phyloP scores from a whole-genome alignment of 2,329 filamentous ascomycete genomes.

The Monosporascus sp. region DNA sequence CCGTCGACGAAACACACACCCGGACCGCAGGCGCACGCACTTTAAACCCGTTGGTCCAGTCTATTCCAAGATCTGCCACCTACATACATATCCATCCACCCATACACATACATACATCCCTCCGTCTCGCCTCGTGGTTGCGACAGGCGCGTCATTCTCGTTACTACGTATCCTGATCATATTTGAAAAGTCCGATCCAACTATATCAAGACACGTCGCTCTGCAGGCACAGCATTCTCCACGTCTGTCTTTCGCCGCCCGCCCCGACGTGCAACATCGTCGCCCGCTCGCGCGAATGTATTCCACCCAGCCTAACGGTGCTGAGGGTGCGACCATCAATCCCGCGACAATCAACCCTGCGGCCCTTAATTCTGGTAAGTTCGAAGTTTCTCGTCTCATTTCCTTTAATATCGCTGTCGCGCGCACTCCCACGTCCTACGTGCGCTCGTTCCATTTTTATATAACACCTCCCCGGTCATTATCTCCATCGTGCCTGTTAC shows the following conservation, averaged over 20 bases:
- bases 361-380: slow-evolving; percentile 56
- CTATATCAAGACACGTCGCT: slow-evolving; percentile 59
- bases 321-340: slow-evolving; percentile 86
- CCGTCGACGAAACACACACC: not conserved
- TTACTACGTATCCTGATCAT: slow-evolving; percentile 12
- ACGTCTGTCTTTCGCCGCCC: slow-evolving; percentile 26
- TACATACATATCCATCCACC: not conserved
- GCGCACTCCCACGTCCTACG: not conserved
- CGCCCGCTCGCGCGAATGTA: slow-evolving; percentile 47
- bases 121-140: slow-evolving; percentile 25
- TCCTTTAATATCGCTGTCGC: not conserved
- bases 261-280: slow-evolving; percentile 31
- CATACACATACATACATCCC: slow-evolving; percentile 13
- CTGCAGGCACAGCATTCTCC: slow-evolving; percentile 41
- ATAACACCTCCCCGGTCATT: not conserved
- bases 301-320: slow-evolving; percentile 64
- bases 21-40: not conserved
- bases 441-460: not conserved
- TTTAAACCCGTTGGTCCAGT: not conserved
- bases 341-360: slow-evolving; percentile 75
- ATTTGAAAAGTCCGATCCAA: slow-evolving; percentile 40
- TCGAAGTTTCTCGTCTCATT: slow-evolving; percentile 11
- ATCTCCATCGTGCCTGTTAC: not conserved
- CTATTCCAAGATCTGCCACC: not conserved
- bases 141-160: slow-evolving; percentile 30